Base-by-base conservation (phyloP, 108 stramenopile genomes). In the Skeletonema grethae region DNA sequence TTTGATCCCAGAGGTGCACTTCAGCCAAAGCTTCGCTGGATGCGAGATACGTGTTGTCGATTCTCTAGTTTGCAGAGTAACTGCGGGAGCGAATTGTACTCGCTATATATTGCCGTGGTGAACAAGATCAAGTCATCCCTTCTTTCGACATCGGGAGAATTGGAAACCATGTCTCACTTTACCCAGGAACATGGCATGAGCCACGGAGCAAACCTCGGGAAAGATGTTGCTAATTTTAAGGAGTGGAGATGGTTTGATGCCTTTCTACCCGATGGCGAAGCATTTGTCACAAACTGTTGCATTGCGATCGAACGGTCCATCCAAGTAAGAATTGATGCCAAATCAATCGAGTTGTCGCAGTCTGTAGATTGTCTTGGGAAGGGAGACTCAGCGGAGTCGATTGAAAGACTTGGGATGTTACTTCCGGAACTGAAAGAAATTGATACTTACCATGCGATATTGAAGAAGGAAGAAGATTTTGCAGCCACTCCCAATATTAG, bases 381-480 rank as follows among this genome's bases (percentile, higher is more conserved):
- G 1, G 50, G 50, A 55, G 22, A 35, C 4, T 39, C 50, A 4
- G 31, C 65, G 32, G 20, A 48, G 12, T n/a, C 35, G 6, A 62
- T 76, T 6, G 25, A 61, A 30, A 41, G 38, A 7, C 57, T 77
- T 7, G 69, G 63, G 7, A 9, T 11, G 63, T 28, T 77, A n/a
- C 68, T 69, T 64, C 76, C 76, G 50, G 68, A 70, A 39, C 76
- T 77, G 22, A 12, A 46, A 8, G 69, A 77, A 31, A 65, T 77
- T 46, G 76, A 77, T 32, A 22, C 25, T 8, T 75, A 45, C 34
- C 7, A 38, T 28, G 13, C 29, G 25, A 13, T 31, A 61, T 5
- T 61, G 39, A 6, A 32, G 1, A 28, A 7, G 38, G 50, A 53
- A 24, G 50, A 53, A 22, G 22, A 22, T 53, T 0, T 28, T 28